Percentiles rank a stretch among this genome's conserved stretches.
Conservation (phyloP, 345 rosid genomes). For the Streptanthus diversifolius region DNA sequence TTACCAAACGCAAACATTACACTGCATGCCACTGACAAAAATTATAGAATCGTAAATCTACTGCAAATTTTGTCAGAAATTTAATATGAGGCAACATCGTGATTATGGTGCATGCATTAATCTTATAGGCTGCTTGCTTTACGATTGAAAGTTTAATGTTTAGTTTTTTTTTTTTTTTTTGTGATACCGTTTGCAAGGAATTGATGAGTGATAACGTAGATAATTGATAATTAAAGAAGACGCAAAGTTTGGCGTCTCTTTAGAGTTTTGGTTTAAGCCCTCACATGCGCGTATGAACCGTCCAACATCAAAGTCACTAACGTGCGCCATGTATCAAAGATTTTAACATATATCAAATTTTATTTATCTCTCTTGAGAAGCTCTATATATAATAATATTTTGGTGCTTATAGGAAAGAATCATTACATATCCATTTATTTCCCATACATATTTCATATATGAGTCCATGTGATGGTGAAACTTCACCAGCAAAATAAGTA, state of each 20-base stretch:
- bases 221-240: slow-evolving; percentile 4
- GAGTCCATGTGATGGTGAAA: background rate
- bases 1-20: background rate
- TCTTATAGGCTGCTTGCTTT: background rate
- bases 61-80: background rate
- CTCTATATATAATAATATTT: no score
- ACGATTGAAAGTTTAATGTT: background rate
- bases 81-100: background rate
- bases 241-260: slow-evolving; percentile 20
- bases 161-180: background rate
- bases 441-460: background rate
- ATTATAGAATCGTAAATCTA: background rate
- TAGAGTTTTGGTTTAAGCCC: slow-evolving; percentile 14
- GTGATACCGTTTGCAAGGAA: background rate
- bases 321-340: slow-evolving; percentile 18
- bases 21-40: background rate
- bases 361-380: background rate
- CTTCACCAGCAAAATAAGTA: no score
- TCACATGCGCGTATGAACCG: slow-evolving; percentile 26
- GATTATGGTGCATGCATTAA: background rate
- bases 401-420: background rate
- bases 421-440: background rate
- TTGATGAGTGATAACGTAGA: background rate
- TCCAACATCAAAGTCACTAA: slow-evolving; percentile 24
- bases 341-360: slow-evolving; percentile 13